Conservation (phyloP, 805 yeast species). For the Lipomyces oligophaga region DNA sequence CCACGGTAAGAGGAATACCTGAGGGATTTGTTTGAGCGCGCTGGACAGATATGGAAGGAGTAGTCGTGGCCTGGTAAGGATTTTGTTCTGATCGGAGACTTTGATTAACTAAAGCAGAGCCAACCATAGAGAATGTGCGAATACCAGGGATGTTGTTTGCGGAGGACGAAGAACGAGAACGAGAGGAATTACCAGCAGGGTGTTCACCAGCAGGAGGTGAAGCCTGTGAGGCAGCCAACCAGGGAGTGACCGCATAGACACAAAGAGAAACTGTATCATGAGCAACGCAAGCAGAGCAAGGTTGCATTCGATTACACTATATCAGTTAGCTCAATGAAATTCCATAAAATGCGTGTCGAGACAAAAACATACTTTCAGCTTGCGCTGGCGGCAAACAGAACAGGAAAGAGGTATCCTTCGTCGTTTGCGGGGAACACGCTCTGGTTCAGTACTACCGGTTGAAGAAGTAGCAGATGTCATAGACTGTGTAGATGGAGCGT, state of each 20-base stretch:
- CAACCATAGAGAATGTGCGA: constrained; percentile 10
- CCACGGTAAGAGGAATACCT: too few relatives aligned
- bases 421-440: constrained; percentile 15
- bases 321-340: background rate
- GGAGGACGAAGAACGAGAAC: background rate
- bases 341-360: too few relatives aligned
- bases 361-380: constrained; percentile 21
- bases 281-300: constrained; percentile 25
- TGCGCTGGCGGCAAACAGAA: constrained; percentile 29
- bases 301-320: constrained; percentile 26
- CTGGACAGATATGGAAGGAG: constrained; percentile 1
- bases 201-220: background rate
- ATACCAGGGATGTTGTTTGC: constrained; percentile 6
- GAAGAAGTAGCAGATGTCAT: background rate
- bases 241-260: constrained; percentile 26
- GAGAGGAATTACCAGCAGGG: background rate
- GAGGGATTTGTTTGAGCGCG: background rate
- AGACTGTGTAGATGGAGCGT: background rate
- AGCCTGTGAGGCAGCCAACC: constrained; percentile 9
- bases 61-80: background rate
- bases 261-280: constrained; percentile 23
- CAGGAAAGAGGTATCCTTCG: constrained; percentile 28
- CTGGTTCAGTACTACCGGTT: background rate
- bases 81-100: background rate
- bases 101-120: background rate